Percentiles rank a stretch among this genome's conserved stretches.
These are phyloP conservation scores for Dactylellina haptotyla DNA, from an alignment of 2,329 filamentous ascomycete genomes.

Conservation along the genomic window DNA sequence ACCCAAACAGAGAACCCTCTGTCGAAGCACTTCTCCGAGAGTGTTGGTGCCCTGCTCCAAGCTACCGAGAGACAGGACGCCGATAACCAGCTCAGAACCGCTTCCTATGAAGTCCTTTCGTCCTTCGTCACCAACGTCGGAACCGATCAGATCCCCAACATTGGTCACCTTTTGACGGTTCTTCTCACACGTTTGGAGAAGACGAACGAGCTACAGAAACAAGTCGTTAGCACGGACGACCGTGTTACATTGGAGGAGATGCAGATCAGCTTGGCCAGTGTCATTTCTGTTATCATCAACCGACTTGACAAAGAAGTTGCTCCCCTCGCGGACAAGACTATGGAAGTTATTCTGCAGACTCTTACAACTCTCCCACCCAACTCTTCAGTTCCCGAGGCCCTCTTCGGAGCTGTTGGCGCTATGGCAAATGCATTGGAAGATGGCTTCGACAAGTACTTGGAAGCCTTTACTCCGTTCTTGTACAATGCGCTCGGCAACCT, in stretches of 20 bases:
- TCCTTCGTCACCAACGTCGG: conserved; percentile 92
- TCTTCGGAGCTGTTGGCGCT: conserved; percentile 92
- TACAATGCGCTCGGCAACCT: conserved; percentile 95
- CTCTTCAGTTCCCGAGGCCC: conserved; percentile 91
- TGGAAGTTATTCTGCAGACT: conserved; percentile 85
- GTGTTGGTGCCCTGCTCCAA: conserved; percentile 82
- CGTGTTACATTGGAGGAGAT: conserved; percentile 96
- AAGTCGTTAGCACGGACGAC: conserved; percentile 97
- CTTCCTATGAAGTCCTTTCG: conserved; percentile 96
- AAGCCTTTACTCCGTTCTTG: conserved; percentile 88
- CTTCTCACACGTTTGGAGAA: conserved; percentile 90
- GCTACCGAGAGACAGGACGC: conserved; percentile 84
- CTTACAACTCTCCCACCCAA: conserved; percentile 80
- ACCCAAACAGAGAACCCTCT: conserved; percentile 76
- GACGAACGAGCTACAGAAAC: conserved; percentile 85
- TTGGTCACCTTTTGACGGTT: conserved; percentile 85
- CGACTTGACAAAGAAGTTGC: conserved; percentile 90
- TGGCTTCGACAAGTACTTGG: conserved; percentile 97
- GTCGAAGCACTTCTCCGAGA: conserved; percentile 91
- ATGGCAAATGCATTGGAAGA: conserved; percentile 90
- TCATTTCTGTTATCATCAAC: conserved; percentile 89
- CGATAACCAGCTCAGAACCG: conserved; percentile 89
- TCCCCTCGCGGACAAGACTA: conserved; percentile 91
- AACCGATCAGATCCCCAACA: conserved; percentile 80
- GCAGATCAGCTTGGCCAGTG: conserved; percentile 92